These are phyloP conservation scores for Lecanicillium sp. DNA, from an alignment of 2,329 filamentous ascomycete species.

Conservation along the genomic window DNA sequence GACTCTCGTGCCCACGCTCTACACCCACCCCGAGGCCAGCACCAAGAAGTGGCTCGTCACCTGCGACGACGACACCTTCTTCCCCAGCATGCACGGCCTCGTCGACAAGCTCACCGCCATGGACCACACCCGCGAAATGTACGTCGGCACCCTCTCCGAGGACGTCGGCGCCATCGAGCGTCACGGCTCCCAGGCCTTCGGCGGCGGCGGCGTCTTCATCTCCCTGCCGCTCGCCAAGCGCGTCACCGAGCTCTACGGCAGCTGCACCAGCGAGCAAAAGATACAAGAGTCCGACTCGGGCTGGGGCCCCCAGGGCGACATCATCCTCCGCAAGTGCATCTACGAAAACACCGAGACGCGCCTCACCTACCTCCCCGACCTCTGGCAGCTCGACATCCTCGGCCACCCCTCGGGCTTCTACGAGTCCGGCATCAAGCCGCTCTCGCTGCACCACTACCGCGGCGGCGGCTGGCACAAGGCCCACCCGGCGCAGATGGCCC, in stretches of 20 bases:
- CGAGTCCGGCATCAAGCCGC: conserved; percentile 53
- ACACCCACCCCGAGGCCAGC: conserved; percentile 42
- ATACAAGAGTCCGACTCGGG: conserved; percentile 49
- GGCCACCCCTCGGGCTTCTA: conserved; percentile 59
- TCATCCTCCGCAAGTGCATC: conserved; percentile 56
- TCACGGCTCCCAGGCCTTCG: conserved; percentile 58
- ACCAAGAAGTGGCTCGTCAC: conserved; percentile 54
- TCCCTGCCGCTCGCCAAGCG: conserved; percentile 44
- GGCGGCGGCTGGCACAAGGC: conserved; percentile 52
- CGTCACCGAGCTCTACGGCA: conserved; percentile 38
- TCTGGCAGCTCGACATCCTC: conserved; percentile 57
- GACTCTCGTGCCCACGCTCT: conserved; percentile 48
- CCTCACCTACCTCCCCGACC: conserved; percentile 49
- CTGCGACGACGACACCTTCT: conserved; percentile 62
- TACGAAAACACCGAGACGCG: conserved; percentile 56
- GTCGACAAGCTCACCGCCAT: conserved; percentile 45
- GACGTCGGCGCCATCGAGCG: conserved; percentile 53
- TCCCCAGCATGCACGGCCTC: conserved; percentile 52
- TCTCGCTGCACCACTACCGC: conserved; percentile 60
- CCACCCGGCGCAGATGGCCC: conserved; percentile 49
- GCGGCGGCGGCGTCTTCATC: conserved; percentile 58
- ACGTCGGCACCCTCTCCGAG: conserved; percentile 57
- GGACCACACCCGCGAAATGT: conserved; percentile 47
- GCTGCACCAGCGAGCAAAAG: conserved; percentile 44
- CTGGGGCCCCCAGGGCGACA: conserved; percentile 56